These are phyloP conservation scores for Blastocystis sp. DNA, from an alignment of 352 stramenopile genomes.

Conservation along the genomic window DNA sequence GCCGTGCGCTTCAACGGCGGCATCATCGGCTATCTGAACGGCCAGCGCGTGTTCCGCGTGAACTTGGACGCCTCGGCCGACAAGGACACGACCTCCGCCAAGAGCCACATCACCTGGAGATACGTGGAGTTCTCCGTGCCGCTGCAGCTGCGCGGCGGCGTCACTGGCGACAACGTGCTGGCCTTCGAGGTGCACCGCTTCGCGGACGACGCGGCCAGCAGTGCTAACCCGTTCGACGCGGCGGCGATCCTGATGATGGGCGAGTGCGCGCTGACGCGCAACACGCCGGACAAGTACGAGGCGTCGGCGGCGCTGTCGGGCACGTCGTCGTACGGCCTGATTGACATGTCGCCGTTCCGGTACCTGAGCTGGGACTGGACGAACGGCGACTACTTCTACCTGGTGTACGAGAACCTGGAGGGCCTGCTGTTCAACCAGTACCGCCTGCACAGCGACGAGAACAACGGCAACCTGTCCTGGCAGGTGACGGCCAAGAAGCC, in stretches of 20 bases:
- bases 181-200: constrained; percentile 55
- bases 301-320: not conserved
- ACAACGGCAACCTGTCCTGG: not conserved
- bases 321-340: not conserved
- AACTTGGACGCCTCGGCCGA: not conserved
- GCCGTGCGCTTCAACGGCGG: not conserved
- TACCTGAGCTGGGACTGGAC: constrained; percentile 52
- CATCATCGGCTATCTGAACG: constrained; percentile 63
- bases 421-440: constrained; percentile 50
- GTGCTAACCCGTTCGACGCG: not conserved
- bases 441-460: constrained; percentile 24
- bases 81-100: constrained; percentile 5
- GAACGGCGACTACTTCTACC: constrained; percentile 14
- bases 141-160: constrained; percentile 39
- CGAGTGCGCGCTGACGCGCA: not conserved
- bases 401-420: constrained; percentile 49
- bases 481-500: not conserved
- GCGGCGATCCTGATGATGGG: constrained; percentile 5
- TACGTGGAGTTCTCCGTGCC: constrained; percentile 39
- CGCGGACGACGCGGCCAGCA: not conserved
- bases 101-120: not conserved
- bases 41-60: constrained; percentile 40
- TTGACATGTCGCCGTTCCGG: constrained; percentile 1
- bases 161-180: constrained; percentile 46
- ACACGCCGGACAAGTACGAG: not conserved